Conservation (phyloP, 2,329 filamentous ascomycete species). For the Knoxdaviesia capensis region DNA sequence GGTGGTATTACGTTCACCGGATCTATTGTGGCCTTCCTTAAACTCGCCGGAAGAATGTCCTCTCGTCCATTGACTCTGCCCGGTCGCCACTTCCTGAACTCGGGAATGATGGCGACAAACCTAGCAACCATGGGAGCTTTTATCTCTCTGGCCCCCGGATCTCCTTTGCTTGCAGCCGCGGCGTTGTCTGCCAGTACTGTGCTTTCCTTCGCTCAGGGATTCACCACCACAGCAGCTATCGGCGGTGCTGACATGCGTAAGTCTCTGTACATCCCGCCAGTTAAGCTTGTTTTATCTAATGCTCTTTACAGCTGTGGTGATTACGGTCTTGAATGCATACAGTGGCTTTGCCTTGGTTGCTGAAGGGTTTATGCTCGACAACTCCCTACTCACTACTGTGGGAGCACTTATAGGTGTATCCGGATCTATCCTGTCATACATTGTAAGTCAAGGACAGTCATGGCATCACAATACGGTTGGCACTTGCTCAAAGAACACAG, state of each 20-base stretch:
- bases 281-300: background rate
- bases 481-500: background rate
- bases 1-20: constrained; percentile 78
- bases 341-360: constrained; percentile 80
- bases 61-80: constrained; percentile 55
- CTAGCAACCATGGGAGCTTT: constrained; percentile 71
- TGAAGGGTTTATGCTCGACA: constrained; percentile 82
- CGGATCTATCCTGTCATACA: constrained; percentile 74
- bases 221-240: constrained; percentile 71
- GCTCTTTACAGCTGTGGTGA: constrained; percentile 42
- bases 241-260: constrained; percentile 80
- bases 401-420: constrained; percentile 76
- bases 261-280: constrained; percentile 3
- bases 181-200: constrained; percentile 58
- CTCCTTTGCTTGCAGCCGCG: constrained; percentile 57
- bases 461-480: background rate
- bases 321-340: constrained; percentile 79
- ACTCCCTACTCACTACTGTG: constrained; percentile 65
- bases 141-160: constrained; percentile 60
- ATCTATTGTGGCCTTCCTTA: constrained; percentile 75
- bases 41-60: constrained; percentile 65
- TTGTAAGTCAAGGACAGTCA: constrained; percentile 14
- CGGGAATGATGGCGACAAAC: constrained; percentile 54
- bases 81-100: constrained; percentile 58
- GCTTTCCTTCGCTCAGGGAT: constrained; percentile 70